phyloP scores from a whole-genome alignment of 1,284 basidiomycete species.

The Leccinum fuscescens region DNA sequence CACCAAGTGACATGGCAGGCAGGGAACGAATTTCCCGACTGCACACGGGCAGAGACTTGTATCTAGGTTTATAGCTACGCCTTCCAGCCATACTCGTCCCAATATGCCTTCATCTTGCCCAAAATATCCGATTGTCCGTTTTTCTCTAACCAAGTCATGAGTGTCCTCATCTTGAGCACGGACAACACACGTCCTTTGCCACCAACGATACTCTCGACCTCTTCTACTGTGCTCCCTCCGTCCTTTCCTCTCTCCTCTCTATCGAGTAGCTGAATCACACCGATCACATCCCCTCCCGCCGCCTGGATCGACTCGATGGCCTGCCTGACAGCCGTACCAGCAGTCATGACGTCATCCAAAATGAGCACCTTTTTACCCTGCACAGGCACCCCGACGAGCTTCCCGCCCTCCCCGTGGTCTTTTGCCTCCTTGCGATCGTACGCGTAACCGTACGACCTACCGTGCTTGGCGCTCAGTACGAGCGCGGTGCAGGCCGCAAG shows the following conservation, averaged over 20 bases:
- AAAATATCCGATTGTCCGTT: conserved; percentile 70
- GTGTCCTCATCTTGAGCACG: conserved; percentile 83
- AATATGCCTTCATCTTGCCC: conserved; percentile 76
- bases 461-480: conserved; percentile 67
- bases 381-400: conserved; percentile 84
- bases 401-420: conserved; percentile 96
- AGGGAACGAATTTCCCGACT: not conserved
- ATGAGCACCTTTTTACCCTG: conserved; percentile 81
- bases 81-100: conserved; percentile 76
- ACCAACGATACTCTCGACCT: conserved; percentile 76
- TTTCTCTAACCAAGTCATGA: conserved; percentile 80
- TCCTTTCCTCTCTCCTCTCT: conserved; percentile 84
- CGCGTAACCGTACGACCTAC: conserved; percentile 74
- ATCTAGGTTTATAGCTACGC: conserved; percentile 15
- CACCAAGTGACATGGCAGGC: not conserved
- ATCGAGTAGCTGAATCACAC: conserved; percentile 90
- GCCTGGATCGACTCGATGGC: conserved; percentile 72
- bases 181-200: conserved; percentile 66
- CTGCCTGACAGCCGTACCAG: conserved; percentile 87
- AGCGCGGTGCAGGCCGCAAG: conserved; percentile 78
- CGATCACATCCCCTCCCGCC: conserved; percentile 78
- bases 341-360: conserved; percentile 96
- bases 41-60: not conserved
- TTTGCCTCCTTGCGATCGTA: conserved; percentile 97
- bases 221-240: conserved; percentile 73